phyloP scores from a whole-genome alignment of 2,329 filamentous ascomycete genomes.

The Macrophomina tecta region DNA sequence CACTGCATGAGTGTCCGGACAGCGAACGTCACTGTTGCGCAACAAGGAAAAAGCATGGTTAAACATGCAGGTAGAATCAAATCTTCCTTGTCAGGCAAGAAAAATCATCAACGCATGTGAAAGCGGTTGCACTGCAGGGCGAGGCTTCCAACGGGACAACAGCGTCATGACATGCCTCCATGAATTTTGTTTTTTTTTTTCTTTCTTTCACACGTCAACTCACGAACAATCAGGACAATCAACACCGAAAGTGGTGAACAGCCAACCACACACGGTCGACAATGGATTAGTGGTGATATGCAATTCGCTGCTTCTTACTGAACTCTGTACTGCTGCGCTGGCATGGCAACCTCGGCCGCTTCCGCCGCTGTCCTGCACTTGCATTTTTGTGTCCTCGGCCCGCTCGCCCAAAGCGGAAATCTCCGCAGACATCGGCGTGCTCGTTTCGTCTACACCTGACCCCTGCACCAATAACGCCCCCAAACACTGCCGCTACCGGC shows the following conservation, averaged over 20 bases:
- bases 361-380: neutral
- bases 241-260: too few relatives aligned
- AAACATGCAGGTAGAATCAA: neutral
- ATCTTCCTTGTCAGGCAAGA: neutral
- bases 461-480: neutral
- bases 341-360: neutral
- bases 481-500: neutral
- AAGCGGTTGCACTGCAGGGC: neutral
- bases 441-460: neutral
- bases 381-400: neutral
- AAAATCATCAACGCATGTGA: neutral
- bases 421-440: neutral
- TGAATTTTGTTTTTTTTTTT: neutral
- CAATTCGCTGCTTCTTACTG: neutral
- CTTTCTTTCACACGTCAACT: neutral
- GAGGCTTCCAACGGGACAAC: neutral
- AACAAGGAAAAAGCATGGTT: neutral
- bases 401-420: neutral
- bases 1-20: too few relatives aligned
- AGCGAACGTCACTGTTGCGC: neutral
- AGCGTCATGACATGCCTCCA: neutral
- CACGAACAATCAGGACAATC: too few relatives aligned
- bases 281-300: neutral
- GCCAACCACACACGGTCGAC: neutral
- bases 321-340: neutral